phyloP scores from a whole-genome alignment of 225 moss, liverwort and hornwort species.

The Physcomitrellopsis africana region DNA sequence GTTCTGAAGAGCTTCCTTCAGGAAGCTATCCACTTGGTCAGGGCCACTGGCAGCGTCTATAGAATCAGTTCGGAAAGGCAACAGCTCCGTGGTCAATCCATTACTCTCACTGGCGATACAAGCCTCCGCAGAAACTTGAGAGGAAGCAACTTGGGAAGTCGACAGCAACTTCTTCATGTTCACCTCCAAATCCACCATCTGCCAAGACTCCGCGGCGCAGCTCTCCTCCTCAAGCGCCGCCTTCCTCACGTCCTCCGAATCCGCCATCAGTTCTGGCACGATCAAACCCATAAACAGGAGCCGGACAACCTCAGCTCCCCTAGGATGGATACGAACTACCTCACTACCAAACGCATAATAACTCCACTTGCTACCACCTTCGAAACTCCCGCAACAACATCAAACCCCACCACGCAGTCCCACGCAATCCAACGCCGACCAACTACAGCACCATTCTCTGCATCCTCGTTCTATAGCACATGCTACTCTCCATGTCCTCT shows the following conservation, averaged over 20 bases:
- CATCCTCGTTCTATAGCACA: neutral
- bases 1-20: slow-evolving; percentile 92
- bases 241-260: slow-evolving; percentile 56
- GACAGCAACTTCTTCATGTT: slow-evolving; percentile 75
- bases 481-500: neutral
- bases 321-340: slow-evolving; percentile 13
- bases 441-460: neutral
- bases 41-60: slow-evolving; percentile 51
- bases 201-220: slow-evolving; percentile 87
- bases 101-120: slow-evolving; percentile 39
- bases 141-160: slow-evolving; percentile 38
- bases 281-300: slow-evolving; percentile 74
- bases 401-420: neutral
- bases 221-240: slow-evolving; percentile 52
- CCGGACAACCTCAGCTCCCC: slow-evolving; percentile 24
- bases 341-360: slow-evolving; percentile 12
- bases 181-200: slow-evolving; percentile 92
- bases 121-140: slow-evolving; percentile 43
- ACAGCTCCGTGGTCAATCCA: slow-evolving; percentile 23
- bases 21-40: slow-evolving; percentile 84
- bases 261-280: slow-evolving; percentile 71
- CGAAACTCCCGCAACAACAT: too few relatives aligned
- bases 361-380: too few relatives aligned
- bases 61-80: slow-evolving; percentile 38
- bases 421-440: neutral